Conservation (phyloP, 1,284 basidiomycete genomes). For the Ceratorhiza oryzae-sativae region DNA sequence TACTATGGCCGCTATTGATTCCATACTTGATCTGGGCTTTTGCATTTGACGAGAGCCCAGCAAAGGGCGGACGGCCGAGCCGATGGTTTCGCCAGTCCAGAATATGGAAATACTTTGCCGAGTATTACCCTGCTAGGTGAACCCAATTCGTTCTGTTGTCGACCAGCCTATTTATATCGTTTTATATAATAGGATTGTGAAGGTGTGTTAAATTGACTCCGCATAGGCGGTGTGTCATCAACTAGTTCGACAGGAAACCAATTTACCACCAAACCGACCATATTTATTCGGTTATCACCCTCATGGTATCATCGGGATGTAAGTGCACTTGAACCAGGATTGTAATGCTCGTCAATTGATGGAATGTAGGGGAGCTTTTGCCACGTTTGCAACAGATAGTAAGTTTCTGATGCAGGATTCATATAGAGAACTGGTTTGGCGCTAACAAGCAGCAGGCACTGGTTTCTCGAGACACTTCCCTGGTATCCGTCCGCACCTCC, state of each 20-base stretch:
- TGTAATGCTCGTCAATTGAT: background rate
- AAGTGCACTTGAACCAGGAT: slow-evolving; percentile 48
- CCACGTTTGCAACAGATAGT: slow-evolving; percentile 94
- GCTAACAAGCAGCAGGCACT: slow-evolving; percentile 66
- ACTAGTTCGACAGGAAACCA: slow-evolving; percentile 67
- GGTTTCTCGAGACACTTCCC: slow-evolving; percentile 93
- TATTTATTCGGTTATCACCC: slow-evolving; percentile 99
- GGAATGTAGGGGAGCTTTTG: slow-evolving; percentile 79
- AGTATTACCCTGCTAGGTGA: slow-evolving; percentile 91
- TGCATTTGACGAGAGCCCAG: slow-evolving; percentile 64
- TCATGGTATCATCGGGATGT: slow-evolving; percentile 96
- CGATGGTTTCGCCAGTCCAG: slow-evolving; percentile 75
- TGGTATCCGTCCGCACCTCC: slow-evolving; percentile 89
- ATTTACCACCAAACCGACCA: slow-evolving; percentile 87
- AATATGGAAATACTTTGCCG: slow-evolving; percentile 87
- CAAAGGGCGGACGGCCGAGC: slow-evolving; percentile 57
- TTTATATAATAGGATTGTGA: slow-evolving; percentile 62
- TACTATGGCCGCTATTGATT: slow-evolving; percentile 84
- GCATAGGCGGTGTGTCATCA: background rate
- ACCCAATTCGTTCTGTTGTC: slow-evolving; percentile 50
- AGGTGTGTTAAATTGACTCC: slow-evolving; percentile 53
- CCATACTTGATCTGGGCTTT: slow-evolving; percentile 85
- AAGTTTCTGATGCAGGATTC: slow-evolving; percentile 34
- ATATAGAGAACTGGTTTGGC: no score
- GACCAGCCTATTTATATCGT: background rate